Conservation (phyloP, 345 rosid genomes). For the Isatis tinctoria region DNA sequence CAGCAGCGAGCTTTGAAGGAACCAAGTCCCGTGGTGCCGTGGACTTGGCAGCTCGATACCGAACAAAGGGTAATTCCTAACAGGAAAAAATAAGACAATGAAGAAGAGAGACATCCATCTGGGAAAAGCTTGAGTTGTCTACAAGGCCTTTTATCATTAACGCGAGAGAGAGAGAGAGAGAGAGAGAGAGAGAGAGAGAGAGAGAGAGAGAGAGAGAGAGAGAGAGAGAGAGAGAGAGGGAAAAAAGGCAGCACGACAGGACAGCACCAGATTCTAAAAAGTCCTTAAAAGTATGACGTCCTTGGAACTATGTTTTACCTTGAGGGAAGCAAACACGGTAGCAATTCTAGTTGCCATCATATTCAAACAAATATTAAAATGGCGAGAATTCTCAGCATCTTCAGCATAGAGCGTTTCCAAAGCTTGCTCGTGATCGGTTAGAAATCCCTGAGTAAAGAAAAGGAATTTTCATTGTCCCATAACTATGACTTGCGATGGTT, state of each 20-base stretch:
- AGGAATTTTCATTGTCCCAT: background rate
- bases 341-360: conserved; percentile 82
- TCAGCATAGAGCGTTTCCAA: conserved; percentile 58
- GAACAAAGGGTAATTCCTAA: conserved; percentile 82
- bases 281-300: too few species aligned
- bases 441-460: conserved; percentile 59
- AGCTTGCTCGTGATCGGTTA: conserved; percentile 86
- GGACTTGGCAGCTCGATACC: conserved; percentile 64
- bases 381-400: conserved; percentile 53
- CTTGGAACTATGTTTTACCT: conserved; percentile 35
- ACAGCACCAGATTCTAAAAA: too few species aligned
- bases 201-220: too few species aligned
- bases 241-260: too few species aligned
- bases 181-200: too few species aligned
- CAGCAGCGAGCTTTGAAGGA: conserved; percentile 73
- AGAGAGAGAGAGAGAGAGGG: too few species aligned
- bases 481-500: background rate
- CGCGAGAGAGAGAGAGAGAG: too few species aligned
- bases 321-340: conserved; percentile 88
- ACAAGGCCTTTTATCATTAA: background rate
- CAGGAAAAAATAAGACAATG: background rate
- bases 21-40: conserved; percentile 47
- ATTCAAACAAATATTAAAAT: conserved; percentile 61
- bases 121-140: background rate
- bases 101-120: background rate